Evolutionary conservation across 331 rosid species (phyloP), one percentile per base, ranked within the genome.

Genomic region (Erythrophleum ivorense): DNA sequence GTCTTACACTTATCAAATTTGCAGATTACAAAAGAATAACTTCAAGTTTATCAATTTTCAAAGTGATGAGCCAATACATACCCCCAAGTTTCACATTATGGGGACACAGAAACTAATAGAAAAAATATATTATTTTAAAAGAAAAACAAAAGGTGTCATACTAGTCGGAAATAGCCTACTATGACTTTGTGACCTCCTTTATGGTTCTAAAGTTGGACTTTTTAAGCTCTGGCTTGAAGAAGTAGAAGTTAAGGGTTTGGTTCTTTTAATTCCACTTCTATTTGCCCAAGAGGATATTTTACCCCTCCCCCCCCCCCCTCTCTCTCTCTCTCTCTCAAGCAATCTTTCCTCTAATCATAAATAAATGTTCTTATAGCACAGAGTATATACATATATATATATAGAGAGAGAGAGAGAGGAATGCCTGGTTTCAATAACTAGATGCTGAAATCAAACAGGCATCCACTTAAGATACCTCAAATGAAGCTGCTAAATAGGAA

Each of bases 11-110:
- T 3, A 71, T 6, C 11, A 29, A 72, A 50, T 3, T 50, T 49
- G 46, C 76, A 72, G 24, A 72, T 29, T 13, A n/a, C 19, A 72
- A 31, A 31, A 72, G 58, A 49, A 15, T 5, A 72, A 72, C 16
- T 50, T 72, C 76, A 31, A 13, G 9, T 3, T 12, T 33, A 50
- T 48, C 18, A 48, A 63, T 50, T 14, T 72, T 33, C 45, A 72
- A 33, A 72, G 11, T 15, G 58, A 46, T 21, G 8, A 31, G 43
- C 21, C 58, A 70, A 48, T 16, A 24, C 15, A 7, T 29, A 24
- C 55, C 57, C 55, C 57, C 57, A 24, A 24, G 41, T 48, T 46
- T 70, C 41, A 46, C 75, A 24, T 21, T 70, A 33, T 52, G 34
- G 40, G 4, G 2, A 0, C n/a, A 52, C 11, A 16, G 41, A 49